Base-by-base conservation (phyloP, 2,329 filamentous ascomycete species). In the Pseudocercospora cruenta region DNA sequence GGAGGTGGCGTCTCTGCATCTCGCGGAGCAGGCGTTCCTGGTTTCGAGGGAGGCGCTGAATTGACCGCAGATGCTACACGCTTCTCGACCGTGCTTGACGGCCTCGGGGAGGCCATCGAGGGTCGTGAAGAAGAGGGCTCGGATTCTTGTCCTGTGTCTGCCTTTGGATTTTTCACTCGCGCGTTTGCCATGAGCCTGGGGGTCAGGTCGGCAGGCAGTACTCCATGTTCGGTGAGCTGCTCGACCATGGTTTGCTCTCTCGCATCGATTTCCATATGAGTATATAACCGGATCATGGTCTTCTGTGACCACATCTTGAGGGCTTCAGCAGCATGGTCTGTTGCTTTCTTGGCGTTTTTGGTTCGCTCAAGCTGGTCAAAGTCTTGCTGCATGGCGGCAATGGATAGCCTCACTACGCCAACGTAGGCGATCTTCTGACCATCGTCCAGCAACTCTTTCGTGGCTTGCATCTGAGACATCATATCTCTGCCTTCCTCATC, bases 231-330 rank as follows among this genome's bases (percentile, higher is more conserved):
- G 12, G 92, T 90, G 65, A 99, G 84, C 79, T 99, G 95, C 81
- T 99, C 95, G 71, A 99, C 97, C 95, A 99, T 99, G 78, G 99
- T 84, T 82, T 99, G 95, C 80, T 99, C 95, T 14, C 87, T 90
- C 22, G 90, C 84, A 75, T 90, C 93, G 74, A 99, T 96, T 67
- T 99, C 95, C 95, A 99, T 99, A 79, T 99, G 95, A 12, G 88
- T 83, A 78, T 98, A 99, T 12, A 99, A 79, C 24, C 94, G 88
- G 67, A 97, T 88, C 94, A 99, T 99, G 86, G 97, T 96, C 82
- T 96, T 96, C 78, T 99, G 95, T 64, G 91, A 89, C 94, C 94
- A 99, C 91, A 97, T 97, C 79, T 91, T 91, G 82, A 92, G 90
- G 39, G 89, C 87, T 78, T 97, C 95, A 10, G 88, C 82, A 0